Evolutionary conservation across 2,329 filamentous ascomycete species (phyloP).

Genomic region (Aspergillus sp.): DNA sequence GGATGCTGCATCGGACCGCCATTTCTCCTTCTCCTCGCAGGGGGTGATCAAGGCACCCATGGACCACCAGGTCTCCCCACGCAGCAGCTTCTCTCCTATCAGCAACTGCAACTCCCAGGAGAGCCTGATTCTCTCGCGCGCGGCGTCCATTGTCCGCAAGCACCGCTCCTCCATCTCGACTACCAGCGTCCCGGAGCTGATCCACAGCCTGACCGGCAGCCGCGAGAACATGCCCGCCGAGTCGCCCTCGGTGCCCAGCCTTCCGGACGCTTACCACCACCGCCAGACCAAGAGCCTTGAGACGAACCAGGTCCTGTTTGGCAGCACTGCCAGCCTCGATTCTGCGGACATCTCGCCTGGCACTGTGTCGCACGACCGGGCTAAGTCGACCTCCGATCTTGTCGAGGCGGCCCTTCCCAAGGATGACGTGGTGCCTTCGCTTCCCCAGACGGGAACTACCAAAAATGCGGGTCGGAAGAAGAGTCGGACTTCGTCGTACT

Average conservation of each 20-base stretch:
- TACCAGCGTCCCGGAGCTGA: constrained; percentile 39
- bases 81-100: constrained; percentile 46
- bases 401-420: constrained; percentile 17
- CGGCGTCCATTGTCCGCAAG: constrained; percentile 41
- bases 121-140: constrained; percentile 47
- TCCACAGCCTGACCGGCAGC: constrained; percentile 36
- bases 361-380: constrained; percentile 27
- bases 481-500: constrained; percentile 37
- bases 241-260: constrained; percentile 18
- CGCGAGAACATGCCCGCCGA: constrained; percentile 25
- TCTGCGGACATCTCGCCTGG: constrained; percentile 18
- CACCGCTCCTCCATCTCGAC: constrained; percentile 43
- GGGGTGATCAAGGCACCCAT: constrained; percentile 34
- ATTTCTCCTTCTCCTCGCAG: constrained; percentile 41
- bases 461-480: constrained; percentile 28
- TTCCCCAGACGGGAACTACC: constrained; percentile 17
- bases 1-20: constrained; percentile 42
- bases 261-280: constrained; percentile 25
- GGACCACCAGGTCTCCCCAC: constrained; percentile 32
- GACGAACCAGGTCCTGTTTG: constrained; percentile 19
- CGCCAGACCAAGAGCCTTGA: constrained; percentile 33
- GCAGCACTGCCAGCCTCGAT: constrained; percentile 21
- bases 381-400: constrained; percentile 29
- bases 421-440: constrained; percentile 10
- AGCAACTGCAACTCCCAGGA: constrained; percentile 54